Conservation (phyloP, 75 land plant species). For the Isoetes taiwanensis region DNA sequence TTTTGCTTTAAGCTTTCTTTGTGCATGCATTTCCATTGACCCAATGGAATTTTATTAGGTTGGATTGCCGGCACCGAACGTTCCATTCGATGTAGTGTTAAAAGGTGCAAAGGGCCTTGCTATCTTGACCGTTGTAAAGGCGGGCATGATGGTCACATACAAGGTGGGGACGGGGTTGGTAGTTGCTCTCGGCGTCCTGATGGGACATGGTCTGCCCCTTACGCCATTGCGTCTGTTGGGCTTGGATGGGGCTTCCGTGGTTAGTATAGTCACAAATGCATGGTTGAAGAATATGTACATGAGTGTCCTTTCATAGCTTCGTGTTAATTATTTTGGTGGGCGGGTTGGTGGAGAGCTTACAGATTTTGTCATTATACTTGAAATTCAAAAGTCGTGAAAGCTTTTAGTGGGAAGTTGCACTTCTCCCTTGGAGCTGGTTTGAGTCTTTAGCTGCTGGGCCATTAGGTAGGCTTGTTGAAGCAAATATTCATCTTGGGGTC, state of each 20-base stretch:
- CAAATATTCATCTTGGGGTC: slow-evolving; percentile 80
- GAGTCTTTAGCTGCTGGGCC: slow-evolving; percentile 83
- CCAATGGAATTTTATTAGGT: slow-evolving; percentile 26
- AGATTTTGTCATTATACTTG: slow-evolving; percentile 85
- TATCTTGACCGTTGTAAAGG: slow-evolving; percentile 72
- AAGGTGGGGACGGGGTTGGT: slow-evolving; percentile 95
- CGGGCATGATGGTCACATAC: slow-evolving; percentile 85
- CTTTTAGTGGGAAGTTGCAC: slow-evolving; percentile 69
- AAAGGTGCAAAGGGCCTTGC: slow-evolving; percentile 87
- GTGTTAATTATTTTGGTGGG: background rate
- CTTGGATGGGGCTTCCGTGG: slow-evolving; percentile 98
- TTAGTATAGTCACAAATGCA: slow-evolving; percentile 16
- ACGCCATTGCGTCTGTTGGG: slow-evolving; percentile 81
- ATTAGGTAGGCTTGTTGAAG: slow-evolving; percentile 71
- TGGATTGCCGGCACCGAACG: slow-evolving; percentile 58
- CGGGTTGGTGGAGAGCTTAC: slow-evolving; percentile 96
- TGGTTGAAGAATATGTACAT: no score
- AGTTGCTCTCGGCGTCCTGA: slow-evolving; percentile 65
- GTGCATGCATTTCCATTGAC: no score
- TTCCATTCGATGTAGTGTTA: slow-evolving; percentile 67
- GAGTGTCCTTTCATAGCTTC: no score
- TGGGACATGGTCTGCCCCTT: slow-evolving; percentile 98
- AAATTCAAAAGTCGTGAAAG: slow-evolving; percentile 59
- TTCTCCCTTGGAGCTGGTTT: slow-evolving; percentile 83
- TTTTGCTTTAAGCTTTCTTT: no score